These are phyloP conservation scores for Rhodotorula mucilaginosa DNA, from an alignment of 1,284 basidiomycete genomes.

Conservation along the genomic window DNA sequence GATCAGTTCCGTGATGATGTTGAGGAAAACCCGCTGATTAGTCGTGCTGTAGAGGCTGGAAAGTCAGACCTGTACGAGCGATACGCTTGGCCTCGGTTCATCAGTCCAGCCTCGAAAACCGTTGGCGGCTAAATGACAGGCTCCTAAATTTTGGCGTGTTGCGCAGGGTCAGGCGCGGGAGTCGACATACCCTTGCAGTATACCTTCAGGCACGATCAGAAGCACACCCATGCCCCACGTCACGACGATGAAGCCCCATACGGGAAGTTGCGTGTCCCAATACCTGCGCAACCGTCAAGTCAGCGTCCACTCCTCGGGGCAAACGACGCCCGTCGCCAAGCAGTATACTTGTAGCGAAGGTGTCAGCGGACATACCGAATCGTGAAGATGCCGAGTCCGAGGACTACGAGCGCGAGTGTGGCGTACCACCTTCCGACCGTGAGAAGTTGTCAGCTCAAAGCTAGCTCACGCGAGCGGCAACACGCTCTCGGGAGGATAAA, in stretches of 20 bases:
- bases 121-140: too few relatives aligned
- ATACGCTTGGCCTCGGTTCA: too few relatives aligned
- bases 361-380: background rate
- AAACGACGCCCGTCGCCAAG: too few relatives aligned
- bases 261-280: slow-evolving; percentile 83
- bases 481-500: background rate
- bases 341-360: too few relatives aligned
- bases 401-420: slow-evolving; percentile 43
- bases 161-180: slow-evolving; percentile 61
- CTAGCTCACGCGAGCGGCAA: background rate
- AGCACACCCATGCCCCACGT: slow-evolving; percentile 65
- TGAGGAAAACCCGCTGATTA: slow-evolving; percentile 59
- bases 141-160: slow-evolving; percentile 23
- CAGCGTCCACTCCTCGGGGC: background rate
- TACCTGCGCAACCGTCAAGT: background rate
- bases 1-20: slow-evolving; percentile 54
- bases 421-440: background rate
- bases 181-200: slow-evolving; percentile 58
- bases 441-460: background rate
- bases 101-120: too few relatives aligned
- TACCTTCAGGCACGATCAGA: slow-evolving; percentile 84
- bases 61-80: too few relatives aligned
- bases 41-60: background rate
- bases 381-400: slow-evolving; percentile 66
- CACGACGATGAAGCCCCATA: slow-evolving; percentile 77